Base-by-base conservation (phyloP, 495 filamentous ascomycete genomes). In the Glonium stellatum region DNA sequence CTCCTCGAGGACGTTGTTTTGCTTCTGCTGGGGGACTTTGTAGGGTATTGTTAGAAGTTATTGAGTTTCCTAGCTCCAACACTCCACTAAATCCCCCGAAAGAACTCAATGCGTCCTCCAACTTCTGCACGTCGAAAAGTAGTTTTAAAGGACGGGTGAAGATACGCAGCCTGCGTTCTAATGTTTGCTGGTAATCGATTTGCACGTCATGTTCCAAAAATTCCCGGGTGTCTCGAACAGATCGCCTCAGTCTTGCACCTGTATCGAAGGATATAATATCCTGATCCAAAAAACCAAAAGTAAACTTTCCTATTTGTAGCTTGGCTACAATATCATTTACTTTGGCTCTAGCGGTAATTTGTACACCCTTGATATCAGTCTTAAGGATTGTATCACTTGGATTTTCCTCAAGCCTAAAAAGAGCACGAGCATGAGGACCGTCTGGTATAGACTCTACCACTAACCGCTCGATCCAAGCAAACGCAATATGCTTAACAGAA, bases 21-120 rank as follows among this genome's bases (percentile, higher is more conserved):
- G 74, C 72, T 19, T 15, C 5, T 67, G 63, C 31, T 67, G 46
- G 70, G 69, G 27, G 72, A 68, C 27, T 58, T 52, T 56, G 55
- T 53, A 80, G 77, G 0, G 85, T 85, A 9, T 82, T 78, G 57
- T 83, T 84, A 1, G 88, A 91, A 22, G 84, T 83, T 31, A 95
- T 87, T 0, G 92, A 97, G 63, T 81, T 89, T 53, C 90, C 85
- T 62, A 95, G 81, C 62, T 91, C 92, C 34, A 99, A 74, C 47
- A 99, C 87, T 60, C 90, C 90, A 68, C 92, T 97, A 19, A 99
- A 75, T 0, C 95, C 95, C 15, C 93, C 95, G 68, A 97, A 88
- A 79, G 88, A 91, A 34, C 83, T 81, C 54, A 97, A 81, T 4
- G 87, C 87, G 54, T 96, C 92, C 63, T 99, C 95, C 12, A 97